Evolutionary conservation across 768 basidiomycete genomes (phyloP).

Genomic region (Hortiboletus flavorubellus): DNA sequence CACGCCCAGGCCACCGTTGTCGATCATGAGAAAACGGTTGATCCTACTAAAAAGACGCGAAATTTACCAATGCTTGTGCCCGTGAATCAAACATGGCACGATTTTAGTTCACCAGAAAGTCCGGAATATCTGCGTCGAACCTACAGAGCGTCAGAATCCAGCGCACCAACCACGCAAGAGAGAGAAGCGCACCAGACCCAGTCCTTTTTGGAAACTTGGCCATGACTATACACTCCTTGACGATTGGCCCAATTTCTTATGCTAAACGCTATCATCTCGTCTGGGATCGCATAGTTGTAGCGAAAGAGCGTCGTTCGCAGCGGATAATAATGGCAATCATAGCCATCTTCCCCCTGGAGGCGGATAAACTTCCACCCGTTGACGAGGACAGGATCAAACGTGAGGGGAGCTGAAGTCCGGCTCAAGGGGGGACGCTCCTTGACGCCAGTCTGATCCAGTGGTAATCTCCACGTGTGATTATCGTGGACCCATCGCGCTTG

Average conservation of each 20-base stretch:
- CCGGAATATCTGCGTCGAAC: too few relatives aligned
- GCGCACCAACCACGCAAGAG: too few relatives aligned
- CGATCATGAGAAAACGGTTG: background rate
- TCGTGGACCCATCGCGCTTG: constrained; percentile 34
- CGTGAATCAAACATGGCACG: background rate
- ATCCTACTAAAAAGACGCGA: background rate
- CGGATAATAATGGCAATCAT: background rate
- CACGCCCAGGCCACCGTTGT: too few relatives aligned
- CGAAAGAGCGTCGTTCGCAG: constrained; percentile 23
- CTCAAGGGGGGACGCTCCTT: constrained; percentile 10
- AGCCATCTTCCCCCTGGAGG: background rate
- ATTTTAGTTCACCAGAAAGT: background rate
- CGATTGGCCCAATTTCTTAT: constrained; percentile 2
- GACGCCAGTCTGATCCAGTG: constrained; percentile 23
- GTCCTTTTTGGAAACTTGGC: too few relatives aligned
- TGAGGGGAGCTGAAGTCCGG: constrained; percentile 8
- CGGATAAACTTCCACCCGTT: constrained; percentile 19
- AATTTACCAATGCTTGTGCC: background rate
- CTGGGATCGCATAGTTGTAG: constrained; percentile 23
- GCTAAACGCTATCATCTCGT: background rate
- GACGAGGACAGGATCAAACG: constrained; percentile 13
- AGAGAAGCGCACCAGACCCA: too few relatives aligned
- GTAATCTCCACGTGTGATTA: constrained; percentile 28
- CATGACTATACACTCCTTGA: too few relatives aligned
- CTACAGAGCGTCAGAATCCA: too few relatives aligned